Base-by-base conservation (phyloP, 2,329 filamentous ascomycete species). In the Podosphaera xanthii region DNA sequence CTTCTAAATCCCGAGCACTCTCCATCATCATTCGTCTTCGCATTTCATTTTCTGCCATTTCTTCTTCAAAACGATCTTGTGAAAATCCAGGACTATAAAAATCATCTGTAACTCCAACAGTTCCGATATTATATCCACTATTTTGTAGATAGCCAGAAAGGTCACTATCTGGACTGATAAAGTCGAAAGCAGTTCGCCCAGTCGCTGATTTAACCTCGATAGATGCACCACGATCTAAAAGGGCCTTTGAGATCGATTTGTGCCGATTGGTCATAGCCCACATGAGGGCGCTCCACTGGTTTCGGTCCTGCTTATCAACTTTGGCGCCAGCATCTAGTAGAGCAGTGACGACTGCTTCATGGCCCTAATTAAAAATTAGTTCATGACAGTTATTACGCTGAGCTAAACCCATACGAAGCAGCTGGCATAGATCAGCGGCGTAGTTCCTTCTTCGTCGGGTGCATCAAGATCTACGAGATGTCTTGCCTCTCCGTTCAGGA, bases 211-310 rank as follows among this genome's bases (percentile, higher is more conserved):
- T 95, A 65, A 94, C 86, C 67, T 97, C 91, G 2, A 90, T 85
- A n/a, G 90, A 95, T 30, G 92, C 92, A 14, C 90, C 90, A 67
- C 92, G 87, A 69, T 98, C 91, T 40, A 98, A 78, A 14, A 98
- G 75, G 9, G 89, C 77, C 71, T 97, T 97, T 42, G 91, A 90
- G 64, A 98, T 98, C 55, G 83, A 83, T 72, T 97, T 97, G 72
- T 98, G 92, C 60, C 90, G 77, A 71, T 98, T 98, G 59, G 92
- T 98, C 87, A 97, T 97, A 57, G 92, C 91, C 92, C 92, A 98
- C 90, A 98, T 98, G 62, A 98, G 76, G 12, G 92, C 87, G 67
- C 87, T 97, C 92, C 92, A 98, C 68, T 94, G 85, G 69, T 97
- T 97, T 63, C 84, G 86, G 69, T 98, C 92, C 71, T 97, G 91